Evolutionary conservation across 2,329 filamentous ascomycete genomes (phyloP).

Genomic region (Calonectria pauciramosa): DNA sequence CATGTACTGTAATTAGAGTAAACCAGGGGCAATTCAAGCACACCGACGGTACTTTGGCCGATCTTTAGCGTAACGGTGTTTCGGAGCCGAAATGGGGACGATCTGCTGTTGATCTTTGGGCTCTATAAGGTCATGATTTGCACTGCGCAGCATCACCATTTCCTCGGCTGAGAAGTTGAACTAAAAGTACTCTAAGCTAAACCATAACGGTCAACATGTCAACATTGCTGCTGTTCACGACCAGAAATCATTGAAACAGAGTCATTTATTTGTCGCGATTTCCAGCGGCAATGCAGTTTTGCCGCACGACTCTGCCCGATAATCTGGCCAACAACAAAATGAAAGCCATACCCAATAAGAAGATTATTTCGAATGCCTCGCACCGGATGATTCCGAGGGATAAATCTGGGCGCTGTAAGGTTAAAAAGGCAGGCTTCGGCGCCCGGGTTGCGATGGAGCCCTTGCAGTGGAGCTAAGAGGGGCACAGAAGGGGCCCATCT

Average conservation of each 20-base stretch:
- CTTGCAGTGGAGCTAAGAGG: neutral
- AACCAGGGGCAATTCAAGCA: neutral
- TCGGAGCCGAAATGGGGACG: neutral
- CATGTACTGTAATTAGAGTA: neutral
- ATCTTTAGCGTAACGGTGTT: neutral
- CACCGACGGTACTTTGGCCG: neutral
- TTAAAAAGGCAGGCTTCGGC: neutral
- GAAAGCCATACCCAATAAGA: neutral
- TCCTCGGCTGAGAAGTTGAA: neutral
- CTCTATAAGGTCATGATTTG: neutral
- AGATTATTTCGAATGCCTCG: neutral
- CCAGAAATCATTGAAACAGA: neutral
- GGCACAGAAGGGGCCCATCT: neutral
- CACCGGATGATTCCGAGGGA: neutral
- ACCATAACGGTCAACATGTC: neutral
- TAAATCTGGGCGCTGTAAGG: neutral
- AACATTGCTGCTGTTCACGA: neutral
- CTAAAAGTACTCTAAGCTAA: neutral
- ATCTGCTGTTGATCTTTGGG: neutral
- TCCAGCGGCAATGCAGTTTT: neutral
- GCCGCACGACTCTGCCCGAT: neutral
- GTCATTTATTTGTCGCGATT: neutral
- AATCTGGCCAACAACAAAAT: neutral
- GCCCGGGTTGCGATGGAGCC: neutral
- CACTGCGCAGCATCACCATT: neutral